phyloP scores from a whole-genome alignment of 306 rosid species.

The Quercus robur region DNA sequence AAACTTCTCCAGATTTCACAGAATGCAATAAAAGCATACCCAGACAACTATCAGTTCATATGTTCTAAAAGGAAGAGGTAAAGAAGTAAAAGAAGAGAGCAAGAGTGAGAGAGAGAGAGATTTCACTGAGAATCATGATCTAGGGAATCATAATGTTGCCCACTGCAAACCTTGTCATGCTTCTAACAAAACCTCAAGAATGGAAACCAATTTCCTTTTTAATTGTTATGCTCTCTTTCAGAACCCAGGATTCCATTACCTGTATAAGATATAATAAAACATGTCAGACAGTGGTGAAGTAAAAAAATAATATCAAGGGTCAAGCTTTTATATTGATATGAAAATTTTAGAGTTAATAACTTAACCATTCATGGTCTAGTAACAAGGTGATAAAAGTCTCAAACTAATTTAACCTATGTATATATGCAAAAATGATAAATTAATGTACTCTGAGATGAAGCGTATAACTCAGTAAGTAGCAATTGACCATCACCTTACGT shows the following conservation, averaged over 20 bases:
- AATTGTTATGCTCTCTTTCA: background rate
- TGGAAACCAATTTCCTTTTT: background rate
- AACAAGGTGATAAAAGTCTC: no score
- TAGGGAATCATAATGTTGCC: background rate
- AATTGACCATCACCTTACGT: no score
- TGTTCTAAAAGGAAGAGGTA: background rate
- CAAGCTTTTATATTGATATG: no score
- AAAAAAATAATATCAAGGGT: no score
- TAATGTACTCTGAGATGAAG: no score
- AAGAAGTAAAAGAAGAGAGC: background rate
- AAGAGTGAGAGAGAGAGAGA: no score
- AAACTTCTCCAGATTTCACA: background rate
- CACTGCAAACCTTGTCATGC: background rate
- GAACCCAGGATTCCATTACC: conserved; percentile 11
- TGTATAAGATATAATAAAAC: conserved; percentile 6
- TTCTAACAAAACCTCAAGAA: background rate
- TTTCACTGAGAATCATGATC: background rate
- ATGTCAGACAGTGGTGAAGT: background rate
- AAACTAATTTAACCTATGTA: no score
- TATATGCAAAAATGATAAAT: no score
- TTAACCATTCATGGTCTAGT: no score
- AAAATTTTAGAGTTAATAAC: no score
- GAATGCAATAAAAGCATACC: background rate
- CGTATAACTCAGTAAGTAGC: no score
- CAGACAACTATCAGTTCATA: background rate